A percentile compares a stretch with the other conserved stretches of the same genome.
Conservation (phyloP, 371 early-diverging fungal species). For the Mortierella sp. region DNA sequence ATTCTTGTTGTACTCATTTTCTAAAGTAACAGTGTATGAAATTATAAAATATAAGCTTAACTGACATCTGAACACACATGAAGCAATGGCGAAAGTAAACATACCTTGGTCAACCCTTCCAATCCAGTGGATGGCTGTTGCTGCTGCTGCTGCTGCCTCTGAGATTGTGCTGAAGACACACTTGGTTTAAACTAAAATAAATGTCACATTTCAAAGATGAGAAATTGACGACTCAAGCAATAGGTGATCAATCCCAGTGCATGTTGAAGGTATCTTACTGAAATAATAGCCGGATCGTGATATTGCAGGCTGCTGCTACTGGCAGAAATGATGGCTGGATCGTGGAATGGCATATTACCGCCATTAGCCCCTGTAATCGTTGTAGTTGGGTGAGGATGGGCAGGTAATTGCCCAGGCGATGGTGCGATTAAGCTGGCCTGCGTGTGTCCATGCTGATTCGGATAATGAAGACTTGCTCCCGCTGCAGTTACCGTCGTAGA, state of each 20-base stretch:
- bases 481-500: conserved; percentile 29
- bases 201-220: not conserved
- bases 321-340: conserved; percentile 42
- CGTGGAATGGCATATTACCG: conserved; percentile 24
- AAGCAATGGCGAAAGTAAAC: not conserved
- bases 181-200: conserved; percentile 36
- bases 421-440: conserved; percentile 30
- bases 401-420: conserved; percentile 35
- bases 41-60: not conserved
- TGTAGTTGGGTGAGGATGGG: conserved; percentile 33
- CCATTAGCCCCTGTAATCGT: not conserved
- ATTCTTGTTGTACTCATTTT: conserved; percentile 17
- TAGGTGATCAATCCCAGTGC: not conserved
- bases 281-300: conserved; percentile 37
- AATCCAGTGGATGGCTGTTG: conserved; percentile 4
- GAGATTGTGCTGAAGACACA: not conserved
- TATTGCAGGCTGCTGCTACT: conserved; percentile 10
- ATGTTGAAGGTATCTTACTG: conserved; percentile 17
- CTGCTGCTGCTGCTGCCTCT: not conserved
- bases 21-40: not conserved
- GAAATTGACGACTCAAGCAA: not conserved
- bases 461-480: conserved; percentile 9
- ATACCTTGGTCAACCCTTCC: conserved; percentile 27
- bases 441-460: conserved; percentile 22
- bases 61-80: not conserved